These are phyloP conservation scores for Aspergillus diversus DNA, from an alignment of 495 filamentous ascomycete species.

Conservation along the genomic window DNA sequence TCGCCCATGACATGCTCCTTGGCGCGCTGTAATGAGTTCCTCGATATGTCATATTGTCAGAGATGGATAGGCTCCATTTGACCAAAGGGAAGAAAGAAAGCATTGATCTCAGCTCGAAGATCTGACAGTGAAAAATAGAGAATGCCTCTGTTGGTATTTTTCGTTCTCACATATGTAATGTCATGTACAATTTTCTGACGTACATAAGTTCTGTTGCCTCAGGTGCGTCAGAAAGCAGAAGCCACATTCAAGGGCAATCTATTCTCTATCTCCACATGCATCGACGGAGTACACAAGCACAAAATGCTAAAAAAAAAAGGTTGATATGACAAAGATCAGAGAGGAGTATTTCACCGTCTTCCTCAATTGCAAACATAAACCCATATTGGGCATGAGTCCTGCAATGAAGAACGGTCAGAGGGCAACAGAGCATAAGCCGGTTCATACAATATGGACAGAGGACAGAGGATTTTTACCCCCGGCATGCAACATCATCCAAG, in stretches of 20 bases:
- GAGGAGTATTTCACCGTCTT: neutral
- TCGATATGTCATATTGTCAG: too few relatives aligned
- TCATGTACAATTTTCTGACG: neutral
- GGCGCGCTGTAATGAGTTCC: too few relatives aligned
- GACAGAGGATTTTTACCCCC: neutral
- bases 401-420: slow-evolving; percentile 8
- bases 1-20: too few relatives aligned
- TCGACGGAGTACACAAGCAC: too few relatives aligned
- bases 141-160: neutral
- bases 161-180: neutral
- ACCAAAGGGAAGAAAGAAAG: neutral
- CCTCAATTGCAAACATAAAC: neutral
- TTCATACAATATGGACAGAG: neutral
- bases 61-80: too few relatives aligned
- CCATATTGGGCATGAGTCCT: slow-evolving; percentile 7
- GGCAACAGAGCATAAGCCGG: neutral
- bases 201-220: neutral
- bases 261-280: too few relatives aligned
- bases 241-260: too few relatives aligned
- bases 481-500: neutral
- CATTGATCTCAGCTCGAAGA: neutral
- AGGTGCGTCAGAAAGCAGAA: too few relatives aligned
- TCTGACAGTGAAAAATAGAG: neutral
- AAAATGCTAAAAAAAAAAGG: neutral
- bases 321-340: neutral